Percentiles rank a stretch among this genome's conserved stretches.
Conservation (phyloP, 1,284 basidiomycete species). For the Caloboletus firmus region DNA sequence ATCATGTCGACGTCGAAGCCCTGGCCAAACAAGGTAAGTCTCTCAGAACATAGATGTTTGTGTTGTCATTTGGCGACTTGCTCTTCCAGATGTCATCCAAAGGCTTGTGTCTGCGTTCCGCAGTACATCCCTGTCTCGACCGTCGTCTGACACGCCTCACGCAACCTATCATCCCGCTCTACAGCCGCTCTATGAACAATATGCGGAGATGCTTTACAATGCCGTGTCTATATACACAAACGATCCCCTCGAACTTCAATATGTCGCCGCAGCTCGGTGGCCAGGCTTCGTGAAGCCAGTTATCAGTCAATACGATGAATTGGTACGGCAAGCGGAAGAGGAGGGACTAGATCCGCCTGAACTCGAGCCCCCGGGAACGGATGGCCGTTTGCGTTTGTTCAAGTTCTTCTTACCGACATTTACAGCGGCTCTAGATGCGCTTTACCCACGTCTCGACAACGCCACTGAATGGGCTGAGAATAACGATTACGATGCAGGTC, state of each 20-base stretch:
- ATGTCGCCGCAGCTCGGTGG: slow-evolving; percentile 79
- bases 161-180: slow-evolving; percentile 54
- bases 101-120: slow-evolving; percentile 29
- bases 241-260: slow-evolving; percentile 70
- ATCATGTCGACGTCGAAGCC: slow-evolving; percentile 63
- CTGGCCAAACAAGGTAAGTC: slow-evolving; percentile 61
- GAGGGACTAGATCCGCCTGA: slow-evolving; percentile 31
- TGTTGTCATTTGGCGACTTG: neutral
- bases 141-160: slow-evolving; percentile 24
- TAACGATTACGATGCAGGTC: slow-evolving; percentile 40
- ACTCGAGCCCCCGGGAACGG: slow-evolving; percentile 47
- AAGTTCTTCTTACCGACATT: slow-evolving; percentile 61
- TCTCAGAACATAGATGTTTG: neutral
- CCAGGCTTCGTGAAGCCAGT: slow-evolving; percentile 72
- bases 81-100: slow-evolving; percentile 32
- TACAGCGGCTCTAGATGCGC: slow-evolving; percentile 57
- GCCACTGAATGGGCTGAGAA: slow-evolving; percentile 57
- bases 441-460: slow-evolving; percentile 64
- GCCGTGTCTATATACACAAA: slow-evolving; percentile 65
- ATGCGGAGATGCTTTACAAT: slow-evolving; percentile 62
- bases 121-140: slow-evolving; percentile 29
- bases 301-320: slow-evolving; percentile 48
- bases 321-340: slow-evolving; percentile 21
- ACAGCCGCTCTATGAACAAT: slow-evolving; percentile 63
- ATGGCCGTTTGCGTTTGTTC: slow-evolving; percentile 60